Evolutionary conservation across 2,329 filamentous ascomycete species (phyloP), one percentile per base, ranked within the genome.

Genomic region (Tolypocladium sp.): DNA sequence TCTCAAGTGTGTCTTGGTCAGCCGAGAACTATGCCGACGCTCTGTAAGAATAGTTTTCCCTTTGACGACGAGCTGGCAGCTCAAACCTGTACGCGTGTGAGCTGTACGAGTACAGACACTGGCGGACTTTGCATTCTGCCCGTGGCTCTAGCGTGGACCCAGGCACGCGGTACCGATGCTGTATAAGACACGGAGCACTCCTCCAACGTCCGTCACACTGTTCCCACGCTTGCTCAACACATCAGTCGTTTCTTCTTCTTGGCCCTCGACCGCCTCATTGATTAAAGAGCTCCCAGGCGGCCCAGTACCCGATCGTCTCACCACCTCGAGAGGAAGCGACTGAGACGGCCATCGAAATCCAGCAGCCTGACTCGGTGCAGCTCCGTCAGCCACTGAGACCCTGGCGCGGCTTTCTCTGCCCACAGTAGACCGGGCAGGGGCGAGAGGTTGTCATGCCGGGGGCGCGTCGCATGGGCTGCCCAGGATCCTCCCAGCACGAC

Each of bases 401-500:
- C 70, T 75, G 72, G 72, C 73, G 72, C 70, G 71, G 73, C 70
- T 73, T 74, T 69, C 67, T 68, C 65, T 68, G 61, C 60, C 68
- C 57, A 58, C 65, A 71, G 70, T 66, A 70, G 70, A 69, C 71
- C 68, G 67, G 66, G 73, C 73, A 71, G 74, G 74, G 71, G 70
- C 70, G 70, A 71, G 73, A 72, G 22, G 56, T 72, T 74, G 69
- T 74, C 69, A 71, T 70, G 68, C 69, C 69, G 66, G 68, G 71
- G 68, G 66, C 66, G 69, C 69, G 67, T 66, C 71, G 69, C 71
- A 72, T 69, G 68, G 70, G 65, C 60, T 61, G 67, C 63, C 74
- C 67, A 67, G 74, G 76, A 73, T 76, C 67, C 66, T 73, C 74
- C 75, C 67, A 70, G 75, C 70, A 73, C 67, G 69, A 65, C 65